A percentile compares a stretch with the other conserved stretches of the same genome.
Conservation (phyloP, 306 rosid genomes). For the Cajanus cajan region DNA sequence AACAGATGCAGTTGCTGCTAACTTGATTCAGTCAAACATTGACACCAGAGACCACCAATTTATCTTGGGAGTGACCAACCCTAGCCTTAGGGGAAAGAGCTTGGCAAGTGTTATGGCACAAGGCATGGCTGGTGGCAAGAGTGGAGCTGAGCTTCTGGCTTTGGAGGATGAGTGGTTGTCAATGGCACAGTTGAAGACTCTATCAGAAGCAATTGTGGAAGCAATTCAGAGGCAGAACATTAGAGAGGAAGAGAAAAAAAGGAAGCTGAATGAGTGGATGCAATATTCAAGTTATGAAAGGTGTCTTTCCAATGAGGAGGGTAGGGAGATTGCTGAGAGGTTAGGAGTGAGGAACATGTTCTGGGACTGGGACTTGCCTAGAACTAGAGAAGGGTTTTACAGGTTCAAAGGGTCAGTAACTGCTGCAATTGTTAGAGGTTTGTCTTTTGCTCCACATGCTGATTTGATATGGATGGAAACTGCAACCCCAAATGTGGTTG, state of each 20-base stretch:
- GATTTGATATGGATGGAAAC: conserved; percentile 98
- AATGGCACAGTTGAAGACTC: conserved; percentile 71
- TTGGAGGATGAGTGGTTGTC: conserved; percentile 75
- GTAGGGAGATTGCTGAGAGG: conserved; percentile 58
- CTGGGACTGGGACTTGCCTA: conserved; percentile 95
- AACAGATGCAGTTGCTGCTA: conserved; percentile 85
- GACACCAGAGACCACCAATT: conserved; percentile 86
- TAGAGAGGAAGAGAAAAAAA: conserved; percentile 54
- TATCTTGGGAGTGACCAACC: conserved; percentile 79
- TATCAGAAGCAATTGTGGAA: conserved; percentile 69
- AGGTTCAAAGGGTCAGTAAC: conserved; percentile 74
- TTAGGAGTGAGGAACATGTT: conserved; percentile 64
- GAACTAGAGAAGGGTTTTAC: conserved; percentile 97
- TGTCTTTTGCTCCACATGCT: conserved; percentile 78
- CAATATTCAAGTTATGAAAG: conserved; percentile 48
- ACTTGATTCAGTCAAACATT: conserved; percentile 77
- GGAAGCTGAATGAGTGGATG: conserved; percentile 69
- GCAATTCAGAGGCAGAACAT: conserved; percentile 54
- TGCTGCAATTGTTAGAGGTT: conserved; percentile 81
- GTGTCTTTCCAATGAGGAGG: conserved; percentile 71
- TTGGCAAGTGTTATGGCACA: conserved; percentile 58
- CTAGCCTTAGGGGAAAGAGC: conserved; percentile 49
- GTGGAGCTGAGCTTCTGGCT: conserved; percentile 75
- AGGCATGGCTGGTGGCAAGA: conserved; percentile 69
- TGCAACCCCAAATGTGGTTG: conserved; percentile 59